Percentiles rank a stretch among this genome's conserved stretches.
These are phyloP conservation scores for Phaeosphaeriaceae sp. DNA, from an alignment of 2,329 filamentous ascomycete species.

Conservation along the genomic window DNA sequence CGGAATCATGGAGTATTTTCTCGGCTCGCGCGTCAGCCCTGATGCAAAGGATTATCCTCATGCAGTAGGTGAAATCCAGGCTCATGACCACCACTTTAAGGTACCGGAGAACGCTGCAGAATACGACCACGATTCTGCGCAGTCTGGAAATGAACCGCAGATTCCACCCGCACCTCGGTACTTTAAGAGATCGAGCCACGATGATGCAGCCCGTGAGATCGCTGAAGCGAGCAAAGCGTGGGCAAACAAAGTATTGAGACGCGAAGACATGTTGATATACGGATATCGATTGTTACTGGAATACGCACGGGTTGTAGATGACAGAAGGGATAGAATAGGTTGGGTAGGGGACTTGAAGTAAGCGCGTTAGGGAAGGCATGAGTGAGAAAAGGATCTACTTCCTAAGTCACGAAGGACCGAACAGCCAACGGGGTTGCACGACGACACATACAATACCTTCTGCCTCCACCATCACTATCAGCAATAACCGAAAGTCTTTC, in stretches of 20 bases:
- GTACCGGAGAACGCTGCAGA: constrained; percentile 7
- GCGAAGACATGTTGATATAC: constrained; percentile 78
- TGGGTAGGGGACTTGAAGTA: constrained; percentile 46
- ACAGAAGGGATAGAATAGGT: constrained; percentile 50
- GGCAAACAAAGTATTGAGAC: constrained; percentile 71
- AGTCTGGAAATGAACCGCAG: constrained; percentile 1
- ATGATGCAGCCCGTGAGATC: constrained; percentile 68
- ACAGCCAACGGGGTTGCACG: background rate
- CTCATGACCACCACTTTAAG: constrained; percentile 24
- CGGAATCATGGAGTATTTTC: constrained; percentile 78
- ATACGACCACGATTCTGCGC: background rate
- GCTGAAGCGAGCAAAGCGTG: constrained; percentile 70
- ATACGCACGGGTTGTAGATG: constrained; percentile 53
- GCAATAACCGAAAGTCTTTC: background rate
- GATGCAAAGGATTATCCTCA: constrained; percentile 13
- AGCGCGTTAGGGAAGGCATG: background rate
- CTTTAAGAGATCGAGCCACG: constrained; percentile 39
- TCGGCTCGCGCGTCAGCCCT: constrained; percentile 61
- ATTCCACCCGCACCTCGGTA: background rate
- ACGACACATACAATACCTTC: background rate
- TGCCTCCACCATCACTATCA: background rate
- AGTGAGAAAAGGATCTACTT: background rate
- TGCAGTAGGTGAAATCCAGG: constrained; percentile 17
- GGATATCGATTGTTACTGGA: constrained; percentile 64
- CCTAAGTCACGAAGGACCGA: background rate